Conservation (phyloP, 2,329 filamentous ascomycete genomes). For the Pyrenochaeta sp. region DNA sequence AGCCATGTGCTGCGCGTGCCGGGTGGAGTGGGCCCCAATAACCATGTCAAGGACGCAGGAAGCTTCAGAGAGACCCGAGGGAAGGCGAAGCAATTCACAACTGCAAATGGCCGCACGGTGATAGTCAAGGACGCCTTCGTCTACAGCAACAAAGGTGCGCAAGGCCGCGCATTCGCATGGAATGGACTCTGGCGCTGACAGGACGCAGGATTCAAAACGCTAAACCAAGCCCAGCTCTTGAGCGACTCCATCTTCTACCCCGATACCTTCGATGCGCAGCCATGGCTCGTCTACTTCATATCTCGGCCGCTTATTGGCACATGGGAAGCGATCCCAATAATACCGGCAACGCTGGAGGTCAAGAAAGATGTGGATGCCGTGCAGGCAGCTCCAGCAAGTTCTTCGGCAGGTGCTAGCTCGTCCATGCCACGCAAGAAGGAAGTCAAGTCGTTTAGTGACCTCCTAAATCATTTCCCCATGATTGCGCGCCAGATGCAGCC, state of each 20-base stretch:
- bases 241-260: slow-evolving; percentile 88
- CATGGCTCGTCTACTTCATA: slow-evolving; percentile 98
- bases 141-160: slow-evolving; percentile 92
- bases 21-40: slow-evolving; percentile 55
- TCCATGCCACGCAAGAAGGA: slow-evolving; percentile 80
- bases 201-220: slow-evolving; percentile 80
- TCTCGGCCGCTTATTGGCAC: slow-evolving; percentile 85
- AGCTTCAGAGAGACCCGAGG: slow-evolving; percentile 82
- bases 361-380: slow-evolving; percentile 24
- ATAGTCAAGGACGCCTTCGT: slow-evolving; percentile 93
- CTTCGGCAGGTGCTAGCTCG: slow-evolving; percentile 36
- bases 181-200: slow-evolving; percentile 19
- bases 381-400: slow-evolving; percentile 15
- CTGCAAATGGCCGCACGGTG: slow-evolving; percentile 89
- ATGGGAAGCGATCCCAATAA: slow-evolving; percentile 78
- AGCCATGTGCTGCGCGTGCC: slow-evolving; percentile 95
- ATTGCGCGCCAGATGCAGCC: slow-evolving; percentile 96
- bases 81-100: slow-evolving; percentile 94
- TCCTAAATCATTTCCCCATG: slow-evolving; percentile 91
- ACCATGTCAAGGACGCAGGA: slow-evolving; percentile 60
- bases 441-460: slow-evolving; percentile 87
- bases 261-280: slow-evolving; percentile 85
- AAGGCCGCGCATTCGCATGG: not conserved
- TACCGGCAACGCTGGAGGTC: slow-evolving; percentile 62
- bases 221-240: slow-evolving; percentile 88